Evolutionary conservation across 495 filamentous ascomycete species (phyloP), one percentile per base, ranked within the genome.

Genomic region (Penicillium diatomitis): DNA sequence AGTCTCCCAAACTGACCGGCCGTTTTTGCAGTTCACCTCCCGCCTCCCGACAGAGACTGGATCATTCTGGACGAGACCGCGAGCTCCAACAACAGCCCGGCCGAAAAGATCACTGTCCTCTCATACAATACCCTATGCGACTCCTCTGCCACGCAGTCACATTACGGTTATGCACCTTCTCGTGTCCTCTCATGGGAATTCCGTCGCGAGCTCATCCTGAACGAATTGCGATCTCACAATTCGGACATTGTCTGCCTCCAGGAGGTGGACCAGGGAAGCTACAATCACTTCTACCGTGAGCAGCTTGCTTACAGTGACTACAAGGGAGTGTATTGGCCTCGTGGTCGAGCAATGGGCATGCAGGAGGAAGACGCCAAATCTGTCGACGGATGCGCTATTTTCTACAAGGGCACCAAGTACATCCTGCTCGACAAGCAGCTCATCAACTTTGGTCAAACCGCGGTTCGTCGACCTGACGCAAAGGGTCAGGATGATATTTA

Each of bases 111-210:
- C 55, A 85, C 85, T 39, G 82, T 92, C 8, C 66, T 96, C 41
- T 92, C 88, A 30, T 96, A 88, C 79, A 98, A 98, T 64, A 95
- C 86, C 31, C 78, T 98, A 4, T 96, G 90, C 66, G 90, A 96
- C 64, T 85, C 87, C 61, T 90, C 87, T 51, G 89, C 90, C 8
- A 96, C 91, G 0, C 75, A 75, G 44, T 72, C 74, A 5, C 79
- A 86, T 56, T 97, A 96, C 58, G 94, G 92, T 28, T 97, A 97
- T 60, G 87, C 87, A 1, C 85, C 92, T 5, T 78, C 81, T 9
- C 79, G 75, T 27, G 85, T 85, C 12, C 72, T 97, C 5, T 75
- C 78, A 4, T 98, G 92, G 92, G 83, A 90, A 11, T 88, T 86
- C 61, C 83, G 92, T 43, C 83, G 81, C 54, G 80, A 88, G 42